Evolutionary conservation across 116 monocot genomes (phyloP), one percentile per base, ranked within the genome.

Genomic region (Cymodocea nodosa): DNA sequence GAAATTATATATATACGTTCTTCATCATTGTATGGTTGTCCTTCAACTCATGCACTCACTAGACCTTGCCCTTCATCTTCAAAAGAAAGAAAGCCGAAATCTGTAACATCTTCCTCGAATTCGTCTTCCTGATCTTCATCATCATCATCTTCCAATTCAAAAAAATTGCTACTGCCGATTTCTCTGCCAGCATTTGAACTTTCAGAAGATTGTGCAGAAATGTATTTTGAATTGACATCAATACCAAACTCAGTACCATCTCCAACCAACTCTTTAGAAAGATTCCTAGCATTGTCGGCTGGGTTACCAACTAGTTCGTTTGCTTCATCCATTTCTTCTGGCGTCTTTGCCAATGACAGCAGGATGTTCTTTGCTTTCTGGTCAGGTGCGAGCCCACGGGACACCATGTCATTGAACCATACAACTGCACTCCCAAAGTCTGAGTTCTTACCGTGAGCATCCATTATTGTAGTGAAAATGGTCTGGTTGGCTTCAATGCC

Each of bases 401-500:
- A 75, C 19, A n/a, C 51, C 88, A 97, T 91, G 77, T 91, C 85
- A 51, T 85, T 97, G 68, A 76, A 97, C 97, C 97, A 97, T 64
- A 83, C 35, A 22, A 83, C 82, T 34, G 91, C 83, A 60, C 78
- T 84, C 23, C 75, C 88, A 76, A 97, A 91, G 74, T 88, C 91
- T 0, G 83, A 80, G 50, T 82, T 85, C 77, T 84, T 97, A 15
- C 97, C 97, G 68, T 88, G 79, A 2, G 78, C 85, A 75, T 97
- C 97, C 91, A 97, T 97, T 65, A 97, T 80, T 2, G 80, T 97
- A 11, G 97, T 97, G 50, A 86, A 86, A 36, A 97, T 88, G 20
- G 97, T 86, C 58, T 83, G 87, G 62, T 97, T 97, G 51, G 91
- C 71, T 72, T 80, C 87, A 50, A 91, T 71, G 17, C 91, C 88